phyloP scores from a whole-genome alignment of 2,329 filamentous ascomycete species.

The Botrytis medusae region DNA sequence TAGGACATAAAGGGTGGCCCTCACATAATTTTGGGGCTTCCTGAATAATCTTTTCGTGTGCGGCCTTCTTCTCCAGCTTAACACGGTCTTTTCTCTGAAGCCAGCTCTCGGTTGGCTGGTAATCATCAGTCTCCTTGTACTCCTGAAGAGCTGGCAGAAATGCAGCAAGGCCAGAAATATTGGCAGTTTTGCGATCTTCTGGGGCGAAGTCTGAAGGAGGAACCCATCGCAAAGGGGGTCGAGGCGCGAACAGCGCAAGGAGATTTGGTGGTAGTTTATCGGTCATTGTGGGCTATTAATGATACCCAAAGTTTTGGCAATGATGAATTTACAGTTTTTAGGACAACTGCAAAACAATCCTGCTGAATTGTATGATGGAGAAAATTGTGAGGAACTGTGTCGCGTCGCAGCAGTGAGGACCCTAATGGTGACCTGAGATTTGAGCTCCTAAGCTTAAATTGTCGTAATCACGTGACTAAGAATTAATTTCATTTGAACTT shows the following conservation, averaged over 20 bases:
- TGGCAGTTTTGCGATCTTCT: constrained; percentile 74
- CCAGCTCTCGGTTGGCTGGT: constrained; percentile 88
- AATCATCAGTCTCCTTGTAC: constrained; percentile 76
- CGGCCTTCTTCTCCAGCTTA: constrained; percentile 74
- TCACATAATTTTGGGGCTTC: constrained; percentile 39
- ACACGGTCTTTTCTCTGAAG: constrained; percentile 82
- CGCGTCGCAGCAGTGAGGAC: constrained; percentile 8
- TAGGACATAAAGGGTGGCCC: constrained; percentile 34
- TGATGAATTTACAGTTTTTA: neutral
- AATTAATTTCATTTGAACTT: neutral
- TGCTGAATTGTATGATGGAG: constrained; percentile 14
- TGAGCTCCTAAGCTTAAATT: constrained; percentile 18
- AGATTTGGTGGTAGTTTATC: constrained; percentile 94
- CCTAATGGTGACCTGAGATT: constrained; percentile 15
- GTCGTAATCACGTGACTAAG: neutral
- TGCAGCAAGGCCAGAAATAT: constrained; percentile 70
- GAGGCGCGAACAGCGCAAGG: constrained; percentile 90
- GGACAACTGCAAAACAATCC: neutral
- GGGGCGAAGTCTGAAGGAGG: constrained; percentile 79
- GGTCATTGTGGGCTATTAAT: constrained; percentile 64
- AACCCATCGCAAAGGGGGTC: constrained; percentile 87
- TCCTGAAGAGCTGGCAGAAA: constrained; percentile 73
- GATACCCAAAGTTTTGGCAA: constrained; percentile 3
- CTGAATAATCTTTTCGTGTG: constrained; percentile 53
- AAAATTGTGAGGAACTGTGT: constrained; percentile 8